Evolutionary conservation across 1,284 basidiomycete genomes (phyloP).

Genomic region (Trametes polyzona): DNA sequence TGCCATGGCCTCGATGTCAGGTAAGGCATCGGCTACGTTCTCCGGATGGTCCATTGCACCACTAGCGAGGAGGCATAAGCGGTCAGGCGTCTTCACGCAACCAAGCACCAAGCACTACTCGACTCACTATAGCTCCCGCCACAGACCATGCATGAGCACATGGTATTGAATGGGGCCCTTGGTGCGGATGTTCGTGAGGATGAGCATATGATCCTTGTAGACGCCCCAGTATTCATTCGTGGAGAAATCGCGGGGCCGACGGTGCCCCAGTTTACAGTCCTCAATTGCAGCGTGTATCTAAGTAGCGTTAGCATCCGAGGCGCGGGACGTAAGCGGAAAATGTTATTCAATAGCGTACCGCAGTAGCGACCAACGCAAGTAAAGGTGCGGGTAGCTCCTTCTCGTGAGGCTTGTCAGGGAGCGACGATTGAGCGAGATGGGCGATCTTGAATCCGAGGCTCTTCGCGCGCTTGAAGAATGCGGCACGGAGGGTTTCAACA

Average conservation of each 20-base stretch:
- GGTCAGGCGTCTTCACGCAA: too few species aligned
- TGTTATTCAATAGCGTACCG: conserved; percentile 2
- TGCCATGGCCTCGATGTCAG: too few species aligned
- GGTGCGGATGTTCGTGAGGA: background rate
- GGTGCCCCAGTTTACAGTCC: background rate
- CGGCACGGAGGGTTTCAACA: background rate
- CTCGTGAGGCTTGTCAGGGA: conserved; percentile 6
- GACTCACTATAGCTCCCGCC: background rate
- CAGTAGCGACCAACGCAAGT: conserved; percentile 11
- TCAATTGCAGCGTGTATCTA: conserved; percentile 1
- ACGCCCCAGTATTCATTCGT: background rate
- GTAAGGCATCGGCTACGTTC: too few species aligned
- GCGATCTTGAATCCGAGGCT: conserved; percentile 1
- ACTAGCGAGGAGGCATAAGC: too few species aligned
- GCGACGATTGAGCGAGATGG: background rate
- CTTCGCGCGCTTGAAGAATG: background rate
- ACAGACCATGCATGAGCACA: background rate
- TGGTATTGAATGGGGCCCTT: background rate
- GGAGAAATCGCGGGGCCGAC: background rate
- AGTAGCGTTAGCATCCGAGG: background rate
- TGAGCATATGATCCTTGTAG: background rate
- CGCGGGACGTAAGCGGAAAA: background rate
- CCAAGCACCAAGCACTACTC: too few species aligned
- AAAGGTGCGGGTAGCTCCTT: conserved; percentile 14
- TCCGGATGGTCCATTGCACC: too few species aligned